Evolutionary conservation across 176 grass and related monocot genomes (phyloP), one percentile per base, ranked within the genome.

Genomic region (Rhynchospora tenuis): DNA sequence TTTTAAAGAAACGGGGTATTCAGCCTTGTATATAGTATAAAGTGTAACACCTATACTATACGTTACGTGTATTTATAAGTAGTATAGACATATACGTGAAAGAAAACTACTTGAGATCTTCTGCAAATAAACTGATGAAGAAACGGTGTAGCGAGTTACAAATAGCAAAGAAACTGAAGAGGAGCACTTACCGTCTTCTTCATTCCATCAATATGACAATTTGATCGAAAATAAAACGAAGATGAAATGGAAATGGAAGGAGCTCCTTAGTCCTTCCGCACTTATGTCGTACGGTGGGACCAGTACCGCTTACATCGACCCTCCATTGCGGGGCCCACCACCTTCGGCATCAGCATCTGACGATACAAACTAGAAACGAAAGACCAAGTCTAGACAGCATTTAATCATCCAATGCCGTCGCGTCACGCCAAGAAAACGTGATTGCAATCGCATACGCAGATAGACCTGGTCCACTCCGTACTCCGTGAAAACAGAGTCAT

Each of bases 391-490:
- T 65, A 82, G 11, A 16, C 80, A 68, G 3, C 65, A 33, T 17
- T 50, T 31, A 82, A n/a, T 22, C 23, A 65, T 7, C 27, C 19
- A 82, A 23, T 10, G 61, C 19, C 61, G 9, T 27, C 6, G 23
- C 80, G 80, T 82, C 80, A 64, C 61, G 59, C 80, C 45, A 82
- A 54, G 57, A 51, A 12, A 82, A 82, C 80, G n/a, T 82, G 80
- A 59, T 29, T 80, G 66, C 43, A 29, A 4, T 1, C 1, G 2
- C 7, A 26, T 1, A 2, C 16, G 1, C 14, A 8, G 1, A 51
- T 54, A 29, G 23, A 85, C 72, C 31, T 22, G 68, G 54, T 6
- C 24, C 52, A 46, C 33, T 0, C 47, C 69, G 66, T 85, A 74
- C 69, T 0, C 22, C 2, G 50, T 59, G 19, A 15, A 61, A 2